Evolutionary conservation across 2,329 filamentous ascomycete genomes (phyloP), one percentile per base, ranked within the genome.

Genomic region (Exophiala mesophila): DNA sequence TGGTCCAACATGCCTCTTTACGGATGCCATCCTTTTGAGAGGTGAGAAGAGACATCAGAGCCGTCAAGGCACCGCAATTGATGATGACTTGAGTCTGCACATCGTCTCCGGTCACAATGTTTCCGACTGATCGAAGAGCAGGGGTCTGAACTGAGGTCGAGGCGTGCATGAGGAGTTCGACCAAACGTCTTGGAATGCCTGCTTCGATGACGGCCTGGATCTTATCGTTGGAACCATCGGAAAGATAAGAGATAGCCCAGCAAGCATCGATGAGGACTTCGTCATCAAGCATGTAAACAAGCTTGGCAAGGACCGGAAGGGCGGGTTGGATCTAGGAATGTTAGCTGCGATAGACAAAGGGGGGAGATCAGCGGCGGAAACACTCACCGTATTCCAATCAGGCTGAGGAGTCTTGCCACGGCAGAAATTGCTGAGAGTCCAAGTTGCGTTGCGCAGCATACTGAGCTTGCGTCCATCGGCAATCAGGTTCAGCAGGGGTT

Each of bases 1-100:
- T 98, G 37, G 92, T 98, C 92, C 92, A 98, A 80, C 92, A 98
- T 19, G 92, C 92, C 69, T 98, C 92, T 76, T 98, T 98, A 55
- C 92, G 88, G 55, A 98, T 98, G 18, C 92, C 92, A 61, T 98
- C 92, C 77, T 98, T 98, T 61, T 87, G 92, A 24, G 90, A 97
- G 75, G 89, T 90, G 51, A 98, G 74, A 13, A 98, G 82, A 24
- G 89, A 92, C 38, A 97, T 73, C n/a, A 98, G 78, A 54, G 89
- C 94, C 30, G 89, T 82, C 34, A 98, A 78, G 55, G 92, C 83
- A 48, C 92, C 90, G 59, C 89, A 95, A 78, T 98, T 98, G 69
- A 98, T 98, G 66, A 98, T 96, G 55, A 98, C 88, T 68, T 98
- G 92, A 17, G 92, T 98, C 72, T 98, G 92, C 30, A 98, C 86